Conservation (phyloP, 495 filamentous ascomycete species). For the Podospora conica region DNA sequence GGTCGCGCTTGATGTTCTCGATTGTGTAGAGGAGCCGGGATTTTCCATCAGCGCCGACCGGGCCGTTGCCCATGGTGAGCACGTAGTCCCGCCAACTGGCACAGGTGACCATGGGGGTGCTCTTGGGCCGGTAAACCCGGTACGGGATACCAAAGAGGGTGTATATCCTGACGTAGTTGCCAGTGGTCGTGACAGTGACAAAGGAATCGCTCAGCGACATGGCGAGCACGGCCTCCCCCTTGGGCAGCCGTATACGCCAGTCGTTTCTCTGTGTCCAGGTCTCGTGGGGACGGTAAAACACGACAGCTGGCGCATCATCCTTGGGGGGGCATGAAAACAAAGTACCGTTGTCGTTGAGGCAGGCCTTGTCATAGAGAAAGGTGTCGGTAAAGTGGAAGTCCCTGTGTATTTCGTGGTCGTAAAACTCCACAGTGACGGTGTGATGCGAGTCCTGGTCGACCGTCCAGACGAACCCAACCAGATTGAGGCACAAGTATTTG, state of each 20-base stretch:
- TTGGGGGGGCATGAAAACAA: slow-evolving; percentile 78
- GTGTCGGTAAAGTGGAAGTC: slow-evolving; percentile 98
- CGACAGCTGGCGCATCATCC: slow-evolving; percentile 62
- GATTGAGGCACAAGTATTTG: slow-evolving; percentile 86
- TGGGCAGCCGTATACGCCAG: slow-evolving; percentile 80
- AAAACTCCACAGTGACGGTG: slow-evolving; percentile 96
- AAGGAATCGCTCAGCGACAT: slow-evolving; percentile 92
- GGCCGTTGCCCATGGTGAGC: slow-evolving; percentile 86
- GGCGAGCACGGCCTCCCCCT: slow-evolving; percentile 71
- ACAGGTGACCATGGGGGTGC: slow-evolving; percentile 80
- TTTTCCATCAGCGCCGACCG: slow-evolving; percentile 69
- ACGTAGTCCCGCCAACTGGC: slow-evolving; percentile 91
- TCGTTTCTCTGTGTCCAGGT: slow-evolving; percentile 89
- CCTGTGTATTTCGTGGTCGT: slow-evolving; percentile 83
- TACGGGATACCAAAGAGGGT: slow-evolving; percentile 89
- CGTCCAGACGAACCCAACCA: slow-evolving; percentile 93
- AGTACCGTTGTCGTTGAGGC: slow-evolving; percentile 72
- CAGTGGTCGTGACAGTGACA: slow-evolving; percentile 75
- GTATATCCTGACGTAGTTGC: slow-evolving; percentile 84
- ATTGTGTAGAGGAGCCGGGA: slow-evolving; percentile 77
- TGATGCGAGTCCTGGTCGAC: slow-evolving; percentile 92
- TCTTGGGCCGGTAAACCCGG: slow-evolving; percentile 84
- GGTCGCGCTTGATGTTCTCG: slow-evolving; percentile 88
- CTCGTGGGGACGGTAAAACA: slow-evolving; percentile 97
- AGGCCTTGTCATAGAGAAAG: slow-evolving; percentile 93